Percentiles rank a stretch among this genome's conserved stretches.
These are phyloP conservation scores for Apophysomyces elegans DNA, from an alignment of 371 early-diverging fungal genomes.

Conservation along the genomic window DNA sequence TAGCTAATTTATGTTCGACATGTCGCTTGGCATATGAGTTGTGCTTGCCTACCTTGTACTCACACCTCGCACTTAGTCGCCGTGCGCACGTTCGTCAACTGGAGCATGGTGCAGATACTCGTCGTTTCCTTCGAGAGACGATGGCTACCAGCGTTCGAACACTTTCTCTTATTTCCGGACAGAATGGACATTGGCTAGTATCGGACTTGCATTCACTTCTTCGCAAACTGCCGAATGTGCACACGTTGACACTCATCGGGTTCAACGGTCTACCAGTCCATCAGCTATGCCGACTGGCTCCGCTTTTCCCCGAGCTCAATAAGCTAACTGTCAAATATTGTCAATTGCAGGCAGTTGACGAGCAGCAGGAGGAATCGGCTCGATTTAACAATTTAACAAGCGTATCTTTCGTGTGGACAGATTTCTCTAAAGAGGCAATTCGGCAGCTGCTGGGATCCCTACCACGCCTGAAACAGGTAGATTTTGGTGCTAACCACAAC, in stretches of 20 bases:
- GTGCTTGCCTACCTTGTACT: conserved; percentile 35
- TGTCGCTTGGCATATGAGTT: conserved; percentile 25
- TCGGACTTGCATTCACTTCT: conserved; percentile 24
- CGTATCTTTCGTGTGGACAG: conserved; percentile 37
- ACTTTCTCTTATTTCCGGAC: conserved; percentile 31
- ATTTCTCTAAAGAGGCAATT: conserved; percentile 34
- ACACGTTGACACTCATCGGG: conserved; percentile 29
- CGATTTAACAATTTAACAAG: conserved; percentile 2
- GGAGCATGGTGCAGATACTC: conserved; percentile 20
- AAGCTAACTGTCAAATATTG: conserved; percentile 3
- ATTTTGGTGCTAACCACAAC: conserved; percentile 44
- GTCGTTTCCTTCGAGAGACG: conserved; percentile 22
- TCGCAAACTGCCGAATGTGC: conserved; percentile 24
- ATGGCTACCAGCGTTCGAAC: conserved; percentile 17
- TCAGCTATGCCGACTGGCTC: conserved; percentile 33
- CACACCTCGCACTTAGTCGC: conserved; percentile 32
- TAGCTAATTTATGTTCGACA: conserved; percentile 30
- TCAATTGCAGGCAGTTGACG: not conserved
- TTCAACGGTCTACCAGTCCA: conserved; percentile 37
- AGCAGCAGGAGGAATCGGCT: not conserved
- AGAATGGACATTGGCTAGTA: conserved; percentile 33
- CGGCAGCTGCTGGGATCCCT: conserved; percentile 20
- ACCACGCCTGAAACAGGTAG: conserved; percentile 24
- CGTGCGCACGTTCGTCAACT: conserved; percentile 33
- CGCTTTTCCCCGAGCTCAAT: not conserved